Evolutionary conservation across 1,284 basidiomycete genomes (phyloP).

Genomic region (Malassezia arunalokei): DNA sequence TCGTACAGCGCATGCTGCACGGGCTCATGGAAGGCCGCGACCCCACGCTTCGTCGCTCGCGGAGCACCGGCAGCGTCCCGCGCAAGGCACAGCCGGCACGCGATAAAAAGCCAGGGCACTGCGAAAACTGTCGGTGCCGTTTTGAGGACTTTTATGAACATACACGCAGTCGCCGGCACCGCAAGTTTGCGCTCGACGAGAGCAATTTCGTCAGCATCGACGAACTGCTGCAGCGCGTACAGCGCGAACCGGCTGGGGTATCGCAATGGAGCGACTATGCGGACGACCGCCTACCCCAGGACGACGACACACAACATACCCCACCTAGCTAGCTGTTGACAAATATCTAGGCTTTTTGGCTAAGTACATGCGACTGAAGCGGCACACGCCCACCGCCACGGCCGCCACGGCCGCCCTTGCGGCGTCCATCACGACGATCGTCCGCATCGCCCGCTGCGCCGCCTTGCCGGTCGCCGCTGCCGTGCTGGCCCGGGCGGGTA

Average conservation of each 20-base stretch:
- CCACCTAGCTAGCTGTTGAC: too few relatives aligned
- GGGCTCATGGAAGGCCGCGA: constrained; percentile 17
- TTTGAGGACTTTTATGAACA: constrained; percentile 90
- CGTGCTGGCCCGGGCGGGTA: neutral
- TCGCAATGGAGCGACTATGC: constrained; percentile 3
- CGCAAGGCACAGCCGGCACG: constrained; percentile 39
- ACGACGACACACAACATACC: too few relatives aligned
- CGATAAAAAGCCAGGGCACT: constrained; percentile 85
- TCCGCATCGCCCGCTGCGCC: constrained; percentile 13
- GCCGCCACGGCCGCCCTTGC: constrained; percentile 25
- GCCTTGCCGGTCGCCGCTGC: constrained; percentile 14
- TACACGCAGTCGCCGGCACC: constrained; percentile 62
- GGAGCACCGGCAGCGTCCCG: constrained; percentile 21
- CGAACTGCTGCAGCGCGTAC: constrained; percentile 61
- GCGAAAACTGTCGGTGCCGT: constrained; percentile 85
- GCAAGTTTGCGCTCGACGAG: constrained; percentile 69
- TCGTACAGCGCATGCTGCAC: constrained; percentile 31
- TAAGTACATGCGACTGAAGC: constrained; percentile 32
- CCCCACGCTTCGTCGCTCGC: constrained; percentile 4
- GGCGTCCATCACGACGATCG: constrained; percentile 19
- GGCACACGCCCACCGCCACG: constrained; percentile 30
- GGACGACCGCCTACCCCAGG: neutral
- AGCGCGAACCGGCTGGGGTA: constrained; percentile 25
- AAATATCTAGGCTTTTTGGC: constrained; percentile 27
- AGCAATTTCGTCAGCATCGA: constrained; percentile 75